Base-by-base conservation (phyloP, 2,329 filamentous ascomycete genomes). In the Sporothrix dimorphospora region DNA sequence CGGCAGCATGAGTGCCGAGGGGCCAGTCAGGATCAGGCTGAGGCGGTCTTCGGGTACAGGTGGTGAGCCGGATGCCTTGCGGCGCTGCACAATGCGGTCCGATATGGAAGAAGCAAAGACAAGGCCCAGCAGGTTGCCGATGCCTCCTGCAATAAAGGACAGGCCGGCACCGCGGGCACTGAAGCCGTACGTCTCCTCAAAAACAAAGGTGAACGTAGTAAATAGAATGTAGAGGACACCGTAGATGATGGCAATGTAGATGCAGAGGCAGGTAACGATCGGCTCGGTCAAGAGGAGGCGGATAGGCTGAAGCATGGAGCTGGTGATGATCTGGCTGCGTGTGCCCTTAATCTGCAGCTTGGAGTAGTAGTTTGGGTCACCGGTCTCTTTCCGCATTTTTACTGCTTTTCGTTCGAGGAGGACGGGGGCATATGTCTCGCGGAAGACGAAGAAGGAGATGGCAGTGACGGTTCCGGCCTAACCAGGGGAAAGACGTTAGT, bases 181-280 rank as follows among this genome's bases (percentile, higher is more conserved):
- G 80, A 85, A 87, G 73, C 81, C 81, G 74, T 87, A 87, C 19
- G 79, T 80, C 57, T 79, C 77, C 73, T 81, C 78, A 73, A 87
- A 87, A 27, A 85, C 83, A 6, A 82, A 79, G 12, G 85, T 82
- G 73, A 87, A 84, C 19, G 84, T 85, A 71, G 84, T 86, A 78
- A 86, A 86, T 75, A 87, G 82, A 11, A 87, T 80, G 76, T 87
- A 87, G 27, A 86, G 80, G 53, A 83, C 83, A 51, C 85, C 85
- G 76, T 86, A 86, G 27, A 81, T 80, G 74, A 86, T 42, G 27
- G 55, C 55, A 59, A 65, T 65, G 59, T 65, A 65, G 7, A 65
- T 38, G 19, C 59, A 65, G 59, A 65, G 34, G 16, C 59, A 65
- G 34, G 59, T 65, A 1, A 65, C 59, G 59, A 65, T 45, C 14